These are phyloP conservation scores for Heliamphora exappendiculata DNA, from an alignment of 148 eudicot species.

Conservation along the genomic window DNA sequence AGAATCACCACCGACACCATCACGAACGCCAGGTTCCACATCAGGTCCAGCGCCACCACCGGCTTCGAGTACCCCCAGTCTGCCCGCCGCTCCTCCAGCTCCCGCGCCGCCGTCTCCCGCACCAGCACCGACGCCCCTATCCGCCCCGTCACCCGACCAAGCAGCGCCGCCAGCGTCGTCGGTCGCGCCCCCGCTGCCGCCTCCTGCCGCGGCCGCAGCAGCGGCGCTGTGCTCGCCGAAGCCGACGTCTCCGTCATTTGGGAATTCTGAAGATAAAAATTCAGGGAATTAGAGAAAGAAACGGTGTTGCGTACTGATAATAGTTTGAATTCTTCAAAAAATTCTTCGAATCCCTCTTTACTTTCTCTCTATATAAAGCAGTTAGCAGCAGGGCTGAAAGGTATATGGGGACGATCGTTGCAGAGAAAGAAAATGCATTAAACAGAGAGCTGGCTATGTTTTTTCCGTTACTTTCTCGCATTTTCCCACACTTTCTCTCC, in stretches of 20 bases:
- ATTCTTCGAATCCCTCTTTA: too few species aligned
- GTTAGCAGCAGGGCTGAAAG: too few species aligned
- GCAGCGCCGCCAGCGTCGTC: constrained; percentile 38
- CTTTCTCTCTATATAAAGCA: too few species aligned
- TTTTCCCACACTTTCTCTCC: too few species aligned
- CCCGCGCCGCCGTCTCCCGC: constrained; percentile 84
- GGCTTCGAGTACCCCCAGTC: constrained; percentile 97
- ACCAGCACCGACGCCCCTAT: constrained; percentile 76
- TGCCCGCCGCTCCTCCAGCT: constrained; percentile 78
- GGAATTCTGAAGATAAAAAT: too few species aligned
- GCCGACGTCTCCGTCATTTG: constrained; percentile 9
- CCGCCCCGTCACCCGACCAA: constrained; percentile 60
- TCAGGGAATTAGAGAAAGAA: neutral
- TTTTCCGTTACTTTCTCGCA: too few species aligned
- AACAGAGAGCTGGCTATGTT: too few species aligned
- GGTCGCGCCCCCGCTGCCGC: too few species aligned
- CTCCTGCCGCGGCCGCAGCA: constrained; percentile 39
- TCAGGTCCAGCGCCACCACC: constrained; percentile 79
- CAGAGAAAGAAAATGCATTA: too few species aligned
- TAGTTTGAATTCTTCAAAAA: too few species aligned
- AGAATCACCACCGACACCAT: constrained; percentile 49
- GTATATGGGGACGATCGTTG: too few species aligned
- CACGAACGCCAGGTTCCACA: constrained; percentile 82
- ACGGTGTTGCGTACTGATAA: too few species aligned
- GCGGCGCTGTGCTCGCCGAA: constrained; percentile 29